These are phyloP conservation scores for Blastobotrys raffinosifermentans DNA, from an alignment of 1,139 yeast species.

Conservation along the genomic window DNA sequence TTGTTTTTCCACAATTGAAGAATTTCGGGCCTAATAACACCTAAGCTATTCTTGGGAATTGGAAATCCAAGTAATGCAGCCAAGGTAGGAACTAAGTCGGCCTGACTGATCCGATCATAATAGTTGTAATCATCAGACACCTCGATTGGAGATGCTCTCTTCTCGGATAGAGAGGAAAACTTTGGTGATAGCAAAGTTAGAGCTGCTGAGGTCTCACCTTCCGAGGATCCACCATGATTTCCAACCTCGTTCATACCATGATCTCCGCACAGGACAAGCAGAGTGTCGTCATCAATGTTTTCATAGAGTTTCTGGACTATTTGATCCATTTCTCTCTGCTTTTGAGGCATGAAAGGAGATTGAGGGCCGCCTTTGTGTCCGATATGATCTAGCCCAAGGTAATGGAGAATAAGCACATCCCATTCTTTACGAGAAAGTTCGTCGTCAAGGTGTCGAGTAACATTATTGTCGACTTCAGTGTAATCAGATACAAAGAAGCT, in stretches of 20 bases:
- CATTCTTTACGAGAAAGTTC: slow-evolving; percentile 50
- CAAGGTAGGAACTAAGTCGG: slow-evolving; percentile 84
- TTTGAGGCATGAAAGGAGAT: slow-evolving; percentile 70
- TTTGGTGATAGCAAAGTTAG: slow-evolving; percentile 61
- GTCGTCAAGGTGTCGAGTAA: slow-evolving; percentile 71
- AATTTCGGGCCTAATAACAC: slow-evolving; percentile 57
- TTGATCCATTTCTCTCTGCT: slow-evolving; percentile 80
- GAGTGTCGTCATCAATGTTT: slow-evolving; percentile 48
- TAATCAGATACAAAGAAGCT: slow-evolving; percentile 93
- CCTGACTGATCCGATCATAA: slow-evolving; percentile 57
- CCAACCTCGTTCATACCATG: slow-evolving; percentile 91
- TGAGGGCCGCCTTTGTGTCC: slow-evolving; percentile 95
- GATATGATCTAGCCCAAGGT: slow-evolving; percentile 90
- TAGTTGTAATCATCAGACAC: slow-evolving; percentile 44
- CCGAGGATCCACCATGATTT: slow-evolving; percentile 92
- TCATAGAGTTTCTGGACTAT: slow-evolving; percentile 52
- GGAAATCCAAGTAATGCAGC: slow-evolving; percentile 70
- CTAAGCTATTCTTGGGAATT: slow-evolving; percentile 80
- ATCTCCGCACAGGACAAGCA: slow-evolving; percentile 80
- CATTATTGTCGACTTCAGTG: slow-evolving; percentile 88
- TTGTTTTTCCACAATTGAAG: slow-evolving; percentile 46
- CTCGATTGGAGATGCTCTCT: slow-evolving; percentile 38
- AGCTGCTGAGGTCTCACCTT: slow-evolving; percentile 88
- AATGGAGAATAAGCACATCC: slow-evolving; percentile 87
- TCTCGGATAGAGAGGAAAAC: slow-evolving; percentile 32